phyloP scores from a whole-genome alignment of 805 yeast genomes.

The Yarrowia bubula region DNA sequence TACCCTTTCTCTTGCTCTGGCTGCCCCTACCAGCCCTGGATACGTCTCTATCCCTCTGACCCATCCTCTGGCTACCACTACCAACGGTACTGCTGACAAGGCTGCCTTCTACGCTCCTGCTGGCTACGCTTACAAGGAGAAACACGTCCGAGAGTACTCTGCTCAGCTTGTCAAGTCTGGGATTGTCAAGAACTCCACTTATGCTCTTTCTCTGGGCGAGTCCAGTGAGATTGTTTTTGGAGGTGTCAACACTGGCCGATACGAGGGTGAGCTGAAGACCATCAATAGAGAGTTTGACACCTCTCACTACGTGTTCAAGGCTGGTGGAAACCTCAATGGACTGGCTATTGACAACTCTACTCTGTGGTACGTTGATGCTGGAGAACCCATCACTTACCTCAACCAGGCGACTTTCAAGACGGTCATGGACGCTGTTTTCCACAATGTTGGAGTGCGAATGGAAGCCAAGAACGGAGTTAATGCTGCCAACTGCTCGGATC shows the following conservation, averaged over 20 bases:
- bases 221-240: not conserved
- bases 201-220: not conserved
- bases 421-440: not conserved
- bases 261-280: not conserved
- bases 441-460: not conserved
- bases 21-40: not conserved
- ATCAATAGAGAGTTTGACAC: not conserved
- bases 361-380: not conserved
- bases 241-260: not conserved
- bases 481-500: not conserved
- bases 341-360: not conserved
- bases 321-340: not conserved
- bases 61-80: not conserved
- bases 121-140: not conserved
- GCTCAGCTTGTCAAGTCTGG: not conserved
- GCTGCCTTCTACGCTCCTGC: not conserved
- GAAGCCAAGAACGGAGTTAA: no score
- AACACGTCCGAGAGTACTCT: not conserved
- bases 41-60: not conserved
- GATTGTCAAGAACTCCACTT: not conserved
- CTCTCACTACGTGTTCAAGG: not conserved
- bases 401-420: not conserved
- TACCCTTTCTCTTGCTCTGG: not conserved
- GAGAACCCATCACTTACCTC: not conserved
- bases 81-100: not conserved